phyloP scores from a whole-genome alignment of 2,329 filamentous ascomycete species.

The Hypoxylon sp. region DNA sequence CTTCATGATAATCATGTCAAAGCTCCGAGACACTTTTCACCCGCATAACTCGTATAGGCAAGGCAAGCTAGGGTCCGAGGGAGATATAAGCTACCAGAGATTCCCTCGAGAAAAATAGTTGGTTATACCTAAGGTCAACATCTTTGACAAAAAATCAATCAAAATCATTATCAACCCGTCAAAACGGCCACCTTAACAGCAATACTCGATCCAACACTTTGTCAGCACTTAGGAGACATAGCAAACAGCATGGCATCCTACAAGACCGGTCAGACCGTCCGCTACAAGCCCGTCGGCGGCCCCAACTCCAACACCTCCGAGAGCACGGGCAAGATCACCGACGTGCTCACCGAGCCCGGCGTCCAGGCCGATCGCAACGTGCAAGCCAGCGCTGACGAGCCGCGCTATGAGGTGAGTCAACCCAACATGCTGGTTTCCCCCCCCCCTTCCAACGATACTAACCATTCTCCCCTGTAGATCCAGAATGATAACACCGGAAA shows the following conservation, averaged over 20 bases:
- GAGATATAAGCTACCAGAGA: constrained; percentile 10
- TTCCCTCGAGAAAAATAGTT: background rate
- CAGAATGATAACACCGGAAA: constrained; percentile 44
- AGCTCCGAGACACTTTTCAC: too few relatives aligned
- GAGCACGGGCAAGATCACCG: constrained; percentile 40
- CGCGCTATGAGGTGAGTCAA: constrained; percentile 41
- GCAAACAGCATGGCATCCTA: constrained; percentile 40
- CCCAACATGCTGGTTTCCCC: too few relatives aligned
- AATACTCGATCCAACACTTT: constrained; percentile 7
- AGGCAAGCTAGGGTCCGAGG: background rate
- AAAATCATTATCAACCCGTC: background rate
- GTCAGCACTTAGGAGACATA: background rate
- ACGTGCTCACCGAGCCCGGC: constrained; percentile 41
- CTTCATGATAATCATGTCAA: constrained; percentile 15
- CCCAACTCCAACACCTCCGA: constrained; percentile 40
- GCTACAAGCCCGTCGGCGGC: constrained; percentile 44
- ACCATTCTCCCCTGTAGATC: constrained; percentile 29
- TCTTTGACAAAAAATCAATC: background rate
- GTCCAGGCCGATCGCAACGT: constrained; percentile 40
- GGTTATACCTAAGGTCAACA: too few relatives aligned
- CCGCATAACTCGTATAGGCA: background rate
- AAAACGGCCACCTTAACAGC: constrained; percentile 4
- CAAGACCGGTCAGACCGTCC: constrained; percentile 37
- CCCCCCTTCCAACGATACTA: background rate
- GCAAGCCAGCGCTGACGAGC: constrained; percentile 37